A percentile compares a stretch with the other conserved stretches of the same genome.
phyloP scores from a whole-genome alignment of 257 asterid genomes.

The Osmanthus fragrans region DNA sequence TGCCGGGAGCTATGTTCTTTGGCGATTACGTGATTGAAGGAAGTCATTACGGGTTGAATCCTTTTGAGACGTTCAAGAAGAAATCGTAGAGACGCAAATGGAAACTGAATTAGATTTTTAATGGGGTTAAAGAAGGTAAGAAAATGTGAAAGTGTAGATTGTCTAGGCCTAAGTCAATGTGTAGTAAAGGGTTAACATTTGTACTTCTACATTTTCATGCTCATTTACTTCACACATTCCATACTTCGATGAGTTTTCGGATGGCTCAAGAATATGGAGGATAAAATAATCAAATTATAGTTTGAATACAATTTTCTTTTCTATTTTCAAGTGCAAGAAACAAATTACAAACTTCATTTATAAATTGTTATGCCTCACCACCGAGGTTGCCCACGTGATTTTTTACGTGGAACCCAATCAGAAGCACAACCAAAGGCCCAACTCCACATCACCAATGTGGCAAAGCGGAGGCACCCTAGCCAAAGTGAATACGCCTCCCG shows the following conservation, averaged over 20 bases:
- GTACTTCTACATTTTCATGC: constrained; percentile 33
- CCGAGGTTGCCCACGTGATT: too few species aligned
- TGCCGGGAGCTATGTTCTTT: constrained; percentile 84
- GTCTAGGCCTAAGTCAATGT: constrained; percentile 35
- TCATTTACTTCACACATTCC: constrained; percentile 32
- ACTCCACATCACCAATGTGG: too few species aligned
- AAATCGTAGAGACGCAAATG: constrained; percentile 54
- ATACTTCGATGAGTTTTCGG: constrained; percentile 40
- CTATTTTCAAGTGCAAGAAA: background rate
- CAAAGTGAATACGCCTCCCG: too few species aligned
- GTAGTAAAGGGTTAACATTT: constrained; percentile 34
- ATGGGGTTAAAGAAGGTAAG: constrained; percentile 30
- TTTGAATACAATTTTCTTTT: background rate
- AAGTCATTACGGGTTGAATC: constrained; percentile 35
- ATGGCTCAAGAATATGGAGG: constrained; percentile 35
- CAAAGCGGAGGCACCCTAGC: too few species aligned
- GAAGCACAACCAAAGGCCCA: too few species aligned
- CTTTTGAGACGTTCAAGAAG: constrained; percentile 38
- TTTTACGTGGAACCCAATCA: too few species aligned
- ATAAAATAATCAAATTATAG: background rate
- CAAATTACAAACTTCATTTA: background rate
- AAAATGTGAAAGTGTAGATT: constrained; percentile 30
- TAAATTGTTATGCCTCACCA: background rate
- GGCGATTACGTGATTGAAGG: constrained; percentile 78
- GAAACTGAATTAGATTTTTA: constrained; percentile 34